phyloP scores from a whole-genome alignment of 140 eudicot genomes.

The Ambrosia hybrid region DNA sequence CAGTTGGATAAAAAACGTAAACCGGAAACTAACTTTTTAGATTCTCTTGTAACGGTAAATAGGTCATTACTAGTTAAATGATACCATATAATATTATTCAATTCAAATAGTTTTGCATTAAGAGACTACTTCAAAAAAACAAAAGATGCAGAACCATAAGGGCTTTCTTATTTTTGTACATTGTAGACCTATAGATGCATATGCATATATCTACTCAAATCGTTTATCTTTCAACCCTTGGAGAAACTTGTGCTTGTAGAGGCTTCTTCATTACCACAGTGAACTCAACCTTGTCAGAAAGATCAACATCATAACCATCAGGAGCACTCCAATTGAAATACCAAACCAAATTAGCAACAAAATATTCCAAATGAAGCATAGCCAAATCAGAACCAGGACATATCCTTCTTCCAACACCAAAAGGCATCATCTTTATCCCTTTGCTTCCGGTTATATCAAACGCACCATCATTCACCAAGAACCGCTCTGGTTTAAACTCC shows the following conservation, averaged over 20 bases:
- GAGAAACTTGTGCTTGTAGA: conserved; percentile 37
- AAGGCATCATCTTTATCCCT: conserved; percentile 42
- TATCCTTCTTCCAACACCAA: conserved; percentile 51
- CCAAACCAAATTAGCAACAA: conserved; percentile 21
- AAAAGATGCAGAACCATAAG: neutral
- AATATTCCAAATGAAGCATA: conserved; percentile 44
- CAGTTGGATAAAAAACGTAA: no score
- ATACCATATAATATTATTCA: no score
- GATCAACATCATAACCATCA: conserved; percentile 46
- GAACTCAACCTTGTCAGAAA: conserved; percentile 53
- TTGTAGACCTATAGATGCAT: neutral
- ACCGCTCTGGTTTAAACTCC: conserved; percentile 71
- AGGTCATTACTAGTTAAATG: no score
- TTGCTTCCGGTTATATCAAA: conserved; percentile 33
- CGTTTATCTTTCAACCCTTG: conserved; percentile 26
- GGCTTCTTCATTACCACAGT: conserved; percentile 71
- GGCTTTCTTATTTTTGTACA: conserved; percentile 1
- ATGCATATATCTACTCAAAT: conserved; percentile 9
- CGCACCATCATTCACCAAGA: conserved; percentile 28
- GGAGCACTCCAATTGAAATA: no score
- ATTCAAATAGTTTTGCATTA: neutral
- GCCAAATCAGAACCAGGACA: conserved; percentile 49
- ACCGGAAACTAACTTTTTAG: no score
- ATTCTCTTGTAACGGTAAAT: no score
- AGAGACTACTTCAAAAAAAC: neutral